A percentile compares a stretch with the other conserved stretches of the same genome.
Conservation (phyloP, 495 filamentous ascomycete species). For the Aspergillus funiculosus region DNA sequence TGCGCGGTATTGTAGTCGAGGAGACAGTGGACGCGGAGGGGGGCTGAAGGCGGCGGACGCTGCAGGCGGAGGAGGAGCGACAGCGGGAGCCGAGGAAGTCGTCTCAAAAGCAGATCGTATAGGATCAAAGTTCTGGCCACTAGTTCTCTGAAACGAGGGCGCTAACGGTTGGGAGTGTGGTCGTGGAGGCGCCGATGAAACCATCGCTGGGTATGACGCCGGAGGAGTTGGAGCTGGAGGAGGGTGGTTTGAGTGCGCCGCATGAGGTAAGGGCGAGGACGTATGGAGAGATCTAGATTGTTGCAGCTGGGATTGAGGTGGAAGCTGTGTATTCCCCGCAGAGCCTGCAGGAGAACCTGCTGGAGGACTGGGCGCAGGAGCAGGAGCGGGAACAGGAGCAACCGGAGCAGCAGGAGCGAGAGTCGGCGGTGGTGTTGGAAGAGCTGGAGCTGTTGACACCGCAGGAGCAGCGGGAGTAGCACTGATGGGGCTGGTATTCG, state of each 20-base stretch:
- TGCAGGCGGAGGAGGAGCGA: too few relatives aligned
- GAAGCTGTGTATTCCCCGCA: constrained; percentile 1
- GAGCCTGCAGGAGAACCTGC: constrained; percentile 7
- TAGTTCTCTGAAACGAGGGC: constrained; percentile 42
- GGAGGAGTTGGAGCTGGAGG: constrained; percentile 13
- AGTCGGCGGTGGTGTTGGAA: constrained; percentile 8
- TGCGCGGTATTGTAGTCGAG: constrained; percentile 52
- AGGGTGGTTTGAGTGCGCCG: constrained; percentile 19
- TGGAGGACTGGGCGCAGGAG: constrained; percentile 19
- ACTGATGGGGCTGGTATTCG: constrained; percentile 16
- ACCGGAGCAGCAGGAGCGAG: constrained; percentile 16
- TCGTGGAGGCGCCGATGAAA: constrained; percentile 25
- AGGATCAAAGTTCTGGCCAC: constrained; percentile 81
- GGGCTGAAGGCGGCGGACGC: constrained; percentile 40
- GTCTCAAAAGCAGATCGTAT: constrained; percentile 65
- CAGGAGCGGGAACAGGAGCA: constrained; percentile 16
- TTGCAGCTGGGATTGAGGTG: constrained; percentile 7
- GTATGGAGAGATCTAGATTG: constrained; percentile 14
- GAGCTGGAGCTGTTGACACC: constrained; percentile 10
- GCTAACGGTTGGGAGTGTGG: constrained; percentile 40
- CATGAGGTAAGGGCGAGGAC: constrained; percentile 22
- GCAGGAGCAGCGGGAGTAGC: constrained; percentile 12
- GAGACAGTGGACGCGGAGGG: constrained; percentile 29
- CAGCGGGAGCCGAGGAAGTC: constrained; percentile 51
- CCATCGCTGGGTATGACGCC: constrained; percentile 21